Base-by-base conservation (phyloP, 169 alveolate genomes). In the Eimeria tenella region DNA sequence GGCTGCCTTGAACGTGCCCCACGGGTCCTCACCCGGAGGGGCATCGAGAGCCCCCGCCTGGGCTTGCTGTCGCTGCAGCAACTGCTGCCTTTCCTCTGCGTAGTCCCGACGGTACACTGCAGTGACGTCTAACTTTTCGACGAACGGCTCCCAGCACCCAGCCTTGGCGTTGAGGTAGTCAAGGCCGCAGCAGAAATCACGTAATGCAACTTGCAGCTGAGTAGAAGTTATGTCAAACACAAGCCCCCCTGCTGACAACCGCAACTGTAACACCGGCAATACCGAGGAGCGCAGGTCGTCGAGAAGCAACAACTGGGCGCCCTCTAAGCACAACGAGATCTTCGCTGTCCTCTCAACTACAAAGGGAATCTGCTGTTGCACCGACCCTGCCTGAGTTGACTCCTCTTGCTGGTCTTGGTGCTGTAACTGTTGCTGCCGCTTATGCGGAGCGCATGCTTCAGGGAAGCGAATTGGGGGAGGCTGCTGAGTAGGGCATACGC, bases 211-310 rank as follows among this genome's bases (percentile, higher is more conserved):
- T 52, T 60, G 89, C 52, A 90, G 62, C 94, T 90, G 94, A 23
- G 86, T 17, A 9, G 83, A 17, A 0, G 62, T 63, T 62, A 60
- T 90, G 56, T 90, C 94, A 11, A 86, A 75, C 90, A 91, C 86
- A n/a, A 92, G 63, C 19, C 87, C 86, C 52, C 81, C 94, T 93
- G 95, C 93, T 15, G 96, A 94, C 81, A 96, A 73, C 52, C 95
- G 93, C 83, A 95, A 94, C 88, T 97, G 95, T 95, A 97, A 93
- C 87, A 97, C 95, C 5, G 98, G 98, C 86, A 97, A 96, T 21
- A 96, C 95, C 9, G 97, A 93, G 63, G 96, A 96, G 63, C 97
- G 94, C 95, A 96, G 77, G 90, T 97, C 98, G 79, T 97, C 98
- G 55, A 96, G 95, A 93, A 97, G 96, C 15, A 97, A 93, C 86